Evolutionary conservation across 805 yeast genomes (phyloP), one percentile per base, ranked within the genome.

Genomic region (Ascoidea tarda): DNA sequence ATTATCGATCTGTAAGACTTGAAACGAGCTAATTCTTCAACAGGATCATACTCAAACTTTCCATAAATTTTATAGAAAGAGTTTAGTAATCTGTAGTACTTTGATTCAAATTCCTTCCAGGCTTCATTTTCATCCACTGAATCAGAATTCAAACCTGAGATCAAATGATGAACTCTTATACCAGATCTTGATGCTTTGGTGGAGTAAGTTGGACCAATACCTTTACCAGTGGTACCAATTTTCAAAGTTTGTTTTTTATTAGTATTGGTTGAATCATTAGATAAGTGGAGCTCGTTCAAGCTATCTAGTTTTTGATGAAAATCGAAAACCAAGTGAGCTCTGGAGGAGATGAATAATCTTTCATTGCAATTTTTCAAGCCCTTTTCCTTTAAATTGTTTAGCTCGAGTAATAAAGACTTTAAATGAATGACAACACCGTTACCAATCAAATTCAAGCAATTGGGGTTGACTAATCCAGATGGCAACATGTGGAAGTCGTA

Each of bases 401-500:
- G 78, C 71, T 93, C 99, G 60, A 78, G 76, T 63, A 93, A 93
- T 60, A 93, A 82, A 0, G 96, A 87, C 47, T 98, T 97, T 50
- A 93, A 78, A 67, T 93, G 97, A 59, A 93, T 78, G 57, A 93
- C 99, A 49, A 93, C 99, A 66, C 99, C 99, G 33, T 91, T 84
- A 55, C 99, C 99, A 59, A 93, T 79, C 60, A 93, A 71, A 71
- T 93, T 93, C 61, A 75, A 71, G 72, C 99, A 93, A 54, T 85
- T 84, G 56, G 93, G 89, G 67, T 93, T 93, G 55, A 93, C 95
- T 58, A 93, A 78, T n/a, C 99, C 99, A 6, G 96, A 87, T 16
- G 99, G 99, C 57, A 93, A 79, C 96, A 93, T 91, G 72, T 93
- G 99, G 84, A 93, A 93, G 68, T 93, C 99, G 66, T 90, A 93